phyloP scores from a whole-genome alignment of 2,329 filamentous ascomycete genomes.

The Colletotrichum plurivorum region DNA sequence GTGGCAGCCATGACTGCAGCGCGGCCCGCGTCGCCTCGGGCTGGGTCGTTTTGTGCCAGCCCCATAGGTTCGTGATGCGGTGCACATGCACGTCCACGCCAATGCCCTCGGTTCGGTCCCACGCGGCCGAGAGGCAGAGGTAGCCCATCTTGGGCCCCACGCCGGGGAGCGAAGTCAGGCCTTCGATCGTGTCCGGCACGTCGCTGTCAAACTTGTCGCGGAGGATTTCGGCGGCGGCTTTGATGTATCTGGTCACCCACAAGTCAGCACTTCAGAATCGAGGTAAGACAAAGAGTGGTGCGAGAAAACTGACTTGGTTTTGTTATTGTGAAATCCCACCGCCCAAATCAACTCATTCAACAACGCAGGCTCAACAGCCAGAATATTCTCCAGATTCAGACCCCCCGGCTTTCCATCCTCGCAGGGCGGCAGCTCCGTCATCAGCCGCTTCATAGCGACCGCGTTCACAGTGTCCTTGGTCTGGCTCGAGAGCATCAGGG shows the following conservation, averaged over 20 bases:
- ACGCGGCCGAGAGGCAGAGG: constrained; percentile 83
- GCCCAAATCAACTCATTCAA: constrained; percentile 83
- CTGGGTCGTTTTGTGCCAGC: constrained; percentile 85
- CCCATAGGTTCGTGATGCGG: constrained; percentile 94
- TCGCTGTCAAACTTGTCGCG: constrained; percentile 79
- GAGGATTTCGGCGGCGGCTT: constrained; percentile 80
- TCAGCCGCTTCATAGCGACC: constrained; percentile 83
- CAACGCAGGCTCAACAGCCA: constrained; percentile 75
- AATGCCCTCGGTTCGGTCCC: constrained; percentile 78
- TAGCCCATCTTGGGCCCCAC: constrained; percentile 97
- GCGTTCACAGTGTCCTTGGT: constrained; percentile 95
- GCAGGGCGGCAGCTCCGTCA: constrained; percentile 77
- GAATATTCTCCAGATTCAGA: constrained; percentile 82
- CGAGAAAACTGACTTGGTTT: constrained; percentile 75
- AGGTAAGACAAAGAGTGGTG: background rate
- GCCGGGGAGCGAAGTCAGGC: constrained; percentile 83
- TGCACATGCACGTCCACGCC: constrained; percentile 97
- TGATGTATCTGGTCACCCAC: constrained; percentile 68
- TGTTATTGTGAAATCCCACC: constrained; percentile 96
- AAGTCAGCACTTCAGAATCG: background rate
- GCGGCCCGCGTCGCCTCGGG: constrained; percentile 86
- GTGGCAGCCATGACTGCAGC: constrained; percentile 86
- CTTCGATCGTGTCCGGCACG: constrained; percentile 84
- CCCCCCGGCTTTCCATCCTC: constrained; percentile 60
- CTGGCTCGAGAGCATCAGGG: constrained; percentile 92